Evolutionary conservation across 495 filamentous ascomycete genomes (phyloP).

Genomic region (Aspergillus ellipticus): DNA sequence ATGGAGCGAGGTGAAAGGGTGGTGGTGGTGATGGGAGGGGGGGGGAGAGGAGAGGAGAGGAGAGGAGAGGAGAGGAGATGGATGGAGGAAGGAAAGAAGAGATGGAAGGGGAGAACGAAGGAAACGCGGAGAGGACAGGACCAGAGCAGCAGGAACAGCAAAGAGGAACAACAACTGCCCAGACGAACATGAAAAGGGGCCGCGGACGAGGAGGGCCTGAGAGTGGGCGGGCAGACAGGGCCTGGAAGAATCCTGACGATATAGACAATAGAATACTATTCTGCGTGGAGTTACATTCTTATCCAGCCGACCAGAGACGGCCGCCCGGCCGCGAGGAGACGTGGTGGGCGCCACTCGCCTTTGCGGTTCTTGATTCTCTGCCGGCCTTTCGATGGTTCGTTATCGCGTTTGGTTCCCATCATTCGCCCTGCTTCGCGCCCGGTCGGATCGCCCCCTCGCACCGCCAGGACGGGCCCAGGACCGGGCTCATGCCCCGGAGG

Average conservation of each 20-base stretch:
- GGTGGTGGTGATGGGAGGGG: conserved; percentile 13
- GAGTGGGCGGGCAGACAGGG: background rate
- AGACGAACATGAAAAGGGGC: conserved; percentile 1
- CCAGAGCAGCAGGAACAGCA: background rate
- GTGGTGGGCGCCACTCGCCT: background rate
- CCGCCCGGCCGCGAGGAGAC: background rate
- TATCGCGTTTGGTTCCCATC: background rate
- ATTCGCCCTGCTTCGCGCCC: background rate
- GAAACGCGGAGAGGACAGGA: conserved; percentile 1
- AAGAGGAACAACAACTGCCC: background rate
- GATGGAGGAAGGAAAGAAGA: conserved; percentile 13
- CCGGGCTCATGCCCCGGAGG: background rate
- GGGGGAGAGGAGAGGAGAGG: conserved; percentile 11
- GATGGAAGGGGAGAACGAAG: conserved; percentile 4
- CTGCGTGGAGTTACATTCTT: background rate
- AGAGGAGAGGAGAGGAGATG: conserved; percentile 9
- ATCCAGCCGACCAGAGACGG: background rate
- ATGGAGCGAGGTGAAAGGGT: conserved; percentile 13
- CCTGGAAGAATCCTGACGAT: too few relatives aligned
- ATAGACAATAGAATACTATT: background rate
- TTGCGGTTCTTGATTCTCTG: background rate
- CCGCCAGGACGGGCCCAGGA: background rate
- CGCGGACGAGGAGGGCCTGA: background rate
- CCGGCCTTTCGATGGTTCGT: background rate
- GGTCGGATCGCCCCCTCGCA: background rate